Base-by-base conservation (phyloP, 768 basidiomycete species). In the Lepiota venenata region DNA sequence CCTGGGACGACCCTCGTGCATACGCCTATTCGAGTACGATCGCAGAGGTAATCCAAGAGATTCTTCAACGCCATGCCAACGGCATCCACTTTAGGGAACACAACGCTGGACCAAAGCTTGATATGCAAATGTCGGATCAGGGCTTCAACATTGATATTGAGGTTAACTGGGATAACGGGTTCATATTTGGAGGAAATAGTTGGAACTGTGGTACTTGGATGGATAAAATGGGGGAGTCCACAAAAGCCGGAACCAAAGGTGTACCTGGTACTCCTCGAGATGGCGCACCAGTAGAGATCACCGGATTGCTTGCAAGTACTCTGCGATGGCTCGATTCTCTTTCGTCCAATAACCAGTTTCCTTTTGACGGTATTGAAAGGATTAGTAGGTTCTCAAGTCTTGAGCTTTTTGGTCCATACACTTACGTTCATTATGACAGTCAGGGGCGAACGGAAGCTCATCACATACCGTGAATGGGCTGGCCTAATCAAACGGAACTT, bases 151-250 rank as follows among this genome's bases (percentile, higher is more conserved):
- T 98, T 63, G 82, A 92, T 63, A 88, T 98, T 59, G 71, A 83
- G 21, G 94, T 98, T n/a, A 94, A 99, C 68, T 99, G 97, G 97
- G 76, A 80, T 60, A 98, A 92, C 1, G 97, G 97, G 1, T 68
- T 98, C 56, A 83, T 96, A 60, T 76, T 83, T 56, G 97, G 97
- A 22, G 97, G 97, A 7, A 98, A 85, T 67, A 71, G 73, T 52
- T 70, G 79, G 63, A 96, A 96, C 62, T 95, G 93, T 65, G 93
- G 93, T 10, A 95, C 93, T 1, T 96, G 93, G 93, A 93, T 93
- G 93, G 93, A 96, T 74, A 96, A 96, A 79, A 95, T 95, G 93
- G 97, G 97, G 41, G 93, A 96, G 65, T 93, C 91, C 2, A 76
- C 74, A 56, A 91, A 84, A 61, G 96, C 97, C 3, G 92, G 93